These are phyloP conservation scores for Silene vulgaris DNA, from an alignment of 179 eudicot species.

Conservation along the genomic window DNA sequence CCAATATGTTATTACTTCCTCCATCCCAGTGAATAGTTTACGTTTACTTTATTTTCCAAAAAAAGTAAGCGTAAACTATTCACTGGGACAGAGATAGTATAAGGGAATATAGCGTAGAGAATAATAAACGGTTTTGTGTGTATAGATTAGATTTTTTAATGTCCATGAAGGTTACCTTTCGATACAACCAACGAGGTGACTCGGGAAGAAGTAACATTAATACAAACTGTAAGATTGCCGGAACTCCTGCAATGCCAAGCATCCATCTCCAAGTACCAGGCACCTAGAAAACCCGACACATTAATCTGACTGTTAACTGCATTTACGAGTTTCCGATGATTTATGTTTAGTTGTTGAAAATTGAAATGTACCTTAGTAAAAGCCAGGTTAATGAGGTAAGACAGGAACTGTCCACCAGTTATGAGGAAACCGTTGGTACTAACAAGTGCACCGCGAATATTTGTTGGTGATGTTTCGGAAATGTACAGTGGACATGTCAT, in stretches of 20 bases:
- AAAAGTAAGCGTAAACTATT: too few relatives aligned
- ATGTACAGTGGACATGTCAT: constrained; percentile 63
- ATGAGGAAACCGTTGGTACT: constrained; percentile 56
- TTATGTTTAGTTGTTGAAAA: not conserved
- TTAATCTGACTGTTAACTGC: too few relatives aligned
- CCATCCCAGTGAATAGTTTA: too few relatives aligned
- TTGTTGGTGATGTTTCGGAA: constrained; percentile 60
- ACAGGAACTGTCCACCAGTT: constrained; percentile 69
- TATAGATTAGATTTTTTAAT: too few relatives aligned
- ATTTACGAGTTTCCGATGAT: too few relatives aligned
- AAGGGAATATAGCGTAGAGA: too few relatives aligned
- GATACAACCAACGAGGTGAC: constrained; percentile 79
- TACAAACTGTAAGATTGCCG: constrained; percentile 54
- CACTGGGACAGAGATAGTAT: too few relatives aligned
- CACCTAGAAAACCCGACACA: constrained; percentile 27
- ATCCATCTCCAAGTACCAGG: constrained; percentile 77
- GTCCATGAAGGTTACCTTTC: constrained; percentile 38
- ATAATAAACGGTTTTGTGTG: too few relatives aligned
- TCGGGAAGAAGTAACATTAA: constrained; percentile 63
- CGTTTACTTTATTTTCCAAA: too few relatives aligned
- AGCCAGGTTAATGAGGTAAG: constrained; percentile 58
- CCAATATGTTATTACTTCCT: too few relatives aligned
- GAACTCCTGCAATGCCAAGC: constrained; percentile 77
- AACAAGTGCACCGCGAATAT: constrained; percentile 56
- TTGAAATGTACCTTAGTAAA: constrained; percentile 43